Conservation (phyloP, 106 monocot species). For the Vanilla planifolia region DNA sequence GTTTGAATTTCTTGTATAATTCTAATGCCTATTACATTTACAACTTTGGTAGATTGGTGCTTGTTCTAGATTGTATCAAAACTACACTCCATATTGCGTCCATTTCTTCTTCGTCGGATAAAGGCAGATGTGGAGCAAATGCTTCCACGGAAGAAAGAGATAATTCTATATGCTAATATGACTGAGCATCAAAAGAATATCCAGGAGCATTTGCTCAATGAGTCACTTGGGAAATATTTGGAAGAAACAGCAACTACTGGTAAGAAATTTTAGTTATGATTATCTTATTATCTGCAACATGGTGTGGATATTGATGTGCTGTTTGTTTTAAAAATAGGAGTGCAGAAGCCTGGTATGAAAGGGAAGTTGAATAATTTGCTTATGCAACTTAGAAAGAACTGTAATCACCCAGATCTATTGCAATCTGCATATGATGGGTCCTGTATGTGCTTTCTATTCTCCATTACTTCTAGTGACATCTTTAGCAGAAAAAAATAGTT, state of each 20-base stretch:
- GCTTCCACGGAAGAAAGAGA: slow-evolving; percentile 95
- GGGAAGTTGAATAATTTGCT: slow-evolving; percentile 73
- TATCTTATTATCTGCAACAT: neutral
- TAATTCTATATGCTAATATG: slow-evolving; percentile 95
- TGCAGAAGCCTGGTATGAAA: slow-evolving; percentile 45
- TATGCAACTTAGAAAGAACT: slow-evolving; percentile 86
- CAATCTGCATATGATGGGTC: slow-evolving; percentile 54
- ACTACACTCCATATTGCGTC: slow-evolving; percentile 85
- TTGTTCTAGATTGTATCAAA: slow-evolving; percentile 71
- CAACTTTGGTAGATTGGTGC: neutral
- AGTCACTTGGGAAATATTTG: slow-evolving; percentile 71
- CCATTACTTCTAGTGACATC: neutral
- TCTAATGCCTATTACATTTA: neutral
- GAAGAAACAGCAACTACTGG: slow-evolving; percentile 24
- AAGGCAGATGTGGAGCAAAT: slow-evolving; percentile 94
- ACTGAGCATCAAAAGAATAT: slow-evolving; percentile 74
- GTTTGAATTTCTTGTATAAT: neutral
- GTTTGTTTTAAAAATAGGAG: slow-evolving; percentile 26
- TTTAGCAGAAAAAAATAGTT: neutral
- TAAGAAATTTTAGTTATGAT: slow-evolving; percentile 19
- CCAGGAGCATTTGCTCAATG: slow-evolving; percentile 68
- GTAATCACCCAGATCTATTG: slow-evolving; percentile 91
- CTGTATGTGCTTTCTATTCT: slow-evolving; percentile 26
- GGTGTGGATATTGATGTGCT: neutral
- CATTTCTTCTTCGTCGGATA: slow-evolving; percentile 87